Evolutionary conservation across 2,329 filamentous ascomycete species (phyloP), one percentile per base, ranked within the genome.

Genomic region (Fusarium nygamai): DNA sequence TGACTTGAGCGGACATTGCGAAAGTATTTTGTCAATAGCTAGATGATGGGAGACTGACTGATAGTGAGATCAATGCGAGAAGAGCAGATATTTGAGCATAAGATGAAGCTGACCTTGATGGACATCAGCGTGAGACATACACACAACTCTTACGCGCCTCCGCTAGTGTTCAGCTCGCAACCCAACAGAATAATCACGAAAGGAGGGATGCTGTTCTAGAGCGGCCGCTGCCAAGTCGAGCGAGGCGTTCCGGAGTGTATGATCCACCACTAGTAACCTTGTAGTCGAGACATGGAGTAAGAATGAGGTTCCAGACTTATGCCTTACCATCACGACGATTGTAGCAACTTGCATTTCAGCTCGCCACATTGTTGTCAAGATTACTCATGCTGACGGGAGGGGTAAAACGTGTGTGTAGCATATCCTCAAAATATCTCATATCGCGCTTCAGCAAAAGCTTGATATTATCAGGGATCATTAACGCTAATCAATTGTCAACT

Each of bases 401-500:
- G 6, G 48, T 5, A 14, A 6, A 51, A 8, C 8, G 0, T 5
- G 3, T 3, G 3, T 13, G 22, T 8, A 14, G 17, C 8, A 51
- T 14, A 19, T 51, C 17, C 47, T 51, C 10, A 16, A 24, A 51
- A 24, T 7, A 8, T 24, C 11, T 6, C 8, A 24, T 5, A 19
- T 4, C 10, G 17, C 3, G 8, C 16, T 24, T 2, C 20, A 3
- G 27, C n/a, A 22, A 2, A 17, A 17, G 46, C 46, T 10, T 14
- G 16, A 10, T n/a, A 51, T 34, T 0, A 8, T 1, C 48, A 51
- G 31, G 29, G 48, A 34, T 51, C 6, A 24, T 14, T 16, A 0
- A 1, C 17, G 8, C 31, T 24, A 50, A 8, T 12, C 20, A 12
- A 20, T 19, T 10, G 0, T 22, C 24, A 1, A 31, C 27, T 8